phyloP scores from a whole-genome alignment of 2,329 filamentous ascomycete species.

The Thyridium curvatum region DNA sequence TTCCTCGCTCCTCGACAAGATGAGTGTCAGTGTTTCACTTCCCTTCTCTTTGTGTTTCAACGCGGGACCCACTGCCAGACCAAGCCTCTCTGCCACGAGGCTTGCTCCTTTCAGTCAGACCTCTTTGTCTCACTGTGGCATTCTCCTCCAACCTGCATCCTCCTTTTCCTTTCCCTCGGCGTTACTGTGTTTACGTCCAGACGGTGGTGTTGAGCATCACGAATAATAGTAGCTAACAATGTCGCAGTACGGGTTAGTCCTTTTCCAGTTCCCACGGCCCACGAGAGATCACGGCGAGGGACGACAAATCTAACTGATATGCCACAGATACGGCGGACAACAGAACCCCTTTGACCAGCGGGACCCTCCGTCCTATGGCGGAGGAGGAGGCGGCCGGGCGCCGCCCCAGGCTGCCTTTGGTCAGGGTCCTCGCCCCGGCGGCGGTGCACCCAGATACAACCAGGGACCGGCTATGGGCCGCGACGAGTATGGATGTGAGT shows the following conservation, averaged over 20 bases:
- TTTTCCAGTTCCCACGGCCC: constrained; percentile 6
- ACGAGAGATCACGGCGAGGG: too few species aligned
- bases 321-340: constrained; percentile 44
- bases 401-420: constrained; percentile 19
- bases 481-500: constrained; percentile 29
- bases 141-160: too few species aligned
- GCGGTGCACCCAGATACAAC: constrained; percentile 14
- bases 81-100: not conserved
- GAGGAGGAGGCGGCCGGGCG: constrained; percentile 28
- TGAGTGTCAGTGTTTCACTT: constrained; percentile 42
- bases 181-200: too few species aligned
- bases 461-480: constrained; percentile 21
- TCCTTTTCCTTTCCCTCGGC: too few species aligned
- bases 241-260: constrained; percentile 49
- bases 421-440: constrained; percentile 21
- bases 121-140: too few species aligned
- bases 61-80: constrained; percentile 6
- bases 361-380: constrained; percentile 28
- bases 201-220: too few species aligned
- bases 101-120: not conserved
- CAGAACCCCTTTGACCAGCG: constrained; percentile 55
- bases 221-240: constrained; percentile 25
- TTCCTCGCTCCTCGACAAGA: constrained; percentile 19
- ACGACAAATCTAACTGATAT: too few species aligned
- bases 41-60: constrained; percentile 11